These are phyloP conservation scores for Acanthamoeba royreba DNA, from an alignment of 208 protist genomes.

Conservation along the genomic window DNA sequence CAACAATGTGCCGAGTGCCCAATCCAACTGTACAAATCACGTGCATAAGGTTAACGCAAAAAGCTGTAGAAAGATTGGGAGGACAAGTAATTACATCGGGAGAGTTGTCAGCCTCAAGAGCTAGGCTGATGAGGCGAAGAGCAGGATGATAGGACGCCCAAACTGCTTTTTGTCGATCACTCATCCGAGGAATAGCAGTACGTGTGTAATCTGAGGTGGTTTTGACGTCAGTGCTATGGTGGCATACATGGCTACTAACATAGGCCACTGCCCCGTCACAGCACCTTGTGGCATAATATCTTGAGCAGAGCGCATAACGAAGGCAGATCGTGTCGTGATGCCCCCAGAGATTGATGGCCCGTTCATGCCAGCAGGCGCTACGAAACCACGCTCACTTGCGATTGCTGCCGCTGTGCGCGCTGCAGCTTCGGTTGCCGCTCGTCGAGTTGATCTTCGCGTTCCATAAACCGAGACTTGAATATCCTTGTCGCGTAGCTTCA, in stretches of 20 bases:
- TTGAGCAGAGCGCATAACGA: neutral
- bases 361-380: neutral
- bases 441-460: neutral
- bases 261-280: too few species aligned
- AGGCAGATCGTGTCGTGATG: neutral
- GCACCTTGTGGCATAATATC: neutral
- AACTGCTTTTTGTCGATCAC: neutral
- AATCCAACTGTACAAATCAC: neutral
- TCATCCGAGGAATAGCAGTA: neutral
- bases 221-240: too few species aligned
- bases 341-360: neutral
- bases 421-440: neutral
- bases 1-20: neutral
- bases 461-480: neutral
- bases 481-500: neutral
- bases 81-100: too few species aligned
- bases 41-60: too few species aligned
- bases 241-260: too few species aligned
- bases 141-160: neutral
- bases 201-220: neutral
- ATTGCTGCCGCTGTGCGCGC: neutral
- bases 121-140: neutral
- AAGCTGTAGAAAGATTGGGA: too few species aligned
- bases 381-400: neutral
- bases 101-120: neutral